Conservation (phyloP, 257 asterid species). For the Plectranthus barbatus region DNA sequence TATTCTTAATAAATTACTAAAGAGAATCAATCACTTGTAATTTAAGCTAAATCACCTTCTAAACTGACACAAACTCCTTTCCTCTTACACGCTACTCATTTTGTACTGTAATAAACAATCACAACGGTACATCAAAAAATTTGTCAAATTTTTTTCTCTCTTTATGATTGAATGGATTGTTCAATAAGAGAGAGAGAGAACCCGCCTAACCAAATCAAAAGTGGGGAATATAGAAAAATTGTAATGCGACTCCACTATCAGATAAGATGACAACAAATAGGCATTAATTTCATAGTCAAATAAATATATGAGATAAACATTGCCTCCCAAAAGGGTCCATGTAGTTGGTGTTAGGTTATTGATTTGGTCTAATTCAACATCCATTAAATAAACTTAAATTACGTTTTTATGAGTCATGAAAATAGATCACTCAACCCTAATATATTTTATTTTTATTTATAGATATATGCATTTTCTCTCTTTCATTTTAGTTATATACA, state of each 20-base stretch:
- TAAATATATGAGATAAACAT: slow-evolving; percentile 11
- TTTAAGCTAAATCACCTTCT: slow-evolving; percentile 20
- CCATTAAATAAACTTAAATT: background rate
- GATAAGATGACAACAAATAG: background rate
- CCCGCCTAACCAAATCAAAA: background rate
- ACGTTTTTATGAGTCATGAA: background rate
- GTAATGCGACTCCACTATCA: background rate
- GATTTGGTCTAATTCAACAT: slow-evolving; percentile 13
- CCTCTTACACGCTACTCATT: slow-evolving; percentile 3
- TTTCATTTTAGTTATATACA: too few species aligned
- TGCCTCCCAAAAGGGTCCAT: slow-evolving; percentile 11
- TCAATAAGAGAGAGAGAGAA: too few species aligned
- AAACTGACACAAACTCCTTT: slow-evolving; percentile 3
- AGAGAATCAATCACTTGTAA: slow-evolving; percentile 24
- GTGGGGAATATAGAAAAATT: background rate
- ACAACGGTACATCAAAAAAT: background rate
- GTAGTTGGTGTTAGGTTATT: slow-evolving; percentile 29
- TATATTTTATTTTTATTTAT: too few species aligned
- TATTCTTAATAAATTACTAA: background rate
- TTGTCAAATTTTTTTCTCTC: background rate
- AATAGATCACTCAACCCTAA: too few species aligned
- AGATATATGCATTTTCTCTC: too few species aligned
- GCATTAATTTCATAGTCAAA: slow-evolving; percentile 10
- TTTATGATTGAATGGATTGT: too few species aligned
- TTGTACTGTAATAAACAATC: background rate